phyloP scores from a whole-genome alignment of 495 filamentous ascomycete species.

The Geoglossum glabrum region DNA sequence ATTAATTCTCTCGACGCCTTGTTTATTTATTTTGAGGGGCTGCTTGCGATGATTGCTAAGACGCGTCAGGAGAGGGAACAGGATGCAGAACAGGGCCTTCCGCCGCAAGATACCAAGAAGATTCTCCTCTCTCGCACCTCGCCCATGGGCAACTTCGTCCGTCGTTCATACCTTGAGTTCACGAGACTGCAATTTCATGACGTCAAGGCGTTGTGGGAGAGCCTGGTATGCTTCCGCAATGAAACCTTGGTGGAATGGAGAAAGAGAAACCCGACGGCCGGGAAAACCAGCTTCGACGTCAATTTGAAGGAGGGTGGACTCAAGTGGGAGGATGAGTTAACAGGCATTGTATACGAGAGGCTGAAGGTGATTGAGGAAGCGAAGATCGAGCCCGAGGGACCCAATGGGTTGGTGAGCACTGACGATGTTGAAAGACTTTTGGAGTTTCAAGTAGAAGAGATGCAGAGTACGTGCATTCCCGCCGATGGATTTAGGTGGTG shows the following conservation, averaged over 20 bases:
- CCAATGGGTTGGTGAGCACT: slow-evolving; percentile 32
- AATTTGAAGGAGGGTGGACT: slow-evolving; percentile 31
- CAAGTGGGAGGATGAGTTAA: slow-evolving; percentile 28
- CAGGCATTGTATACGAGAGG: slow-evolving; percentile 41
- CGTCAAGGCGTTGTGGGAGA: slow-evolving; percentile 53
- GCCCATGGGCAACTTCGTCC: slow-evolving; percentile 67
- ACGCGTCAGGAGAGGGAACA: slow-evolving; percentile 33
- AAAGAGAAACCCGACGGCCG: slow-evolving; percentile 33
- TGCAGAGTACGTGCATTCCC: slow-evolving; percentile 46
- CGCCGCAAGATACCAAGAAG: slow-evolving; percentile 9
- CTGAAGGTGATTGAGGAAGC: slow-evolving; percentile 24
- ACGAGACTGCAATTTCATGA: slow-evolving; percentile 60
- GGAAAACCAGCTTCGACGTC: slow-evolving; percentile 3
- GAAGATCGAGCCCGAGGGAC: neutral
- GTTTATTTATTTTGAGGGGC: slow-evolving; percentile 40
- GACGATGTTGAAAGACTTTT: slow-evolving; percentile 71
- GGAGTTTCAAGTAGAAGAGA: slow-evolving; percentile 69
- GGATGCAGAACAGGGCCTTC: slow-evolving; percentile 30
- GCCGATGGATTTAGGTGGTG: neutral
- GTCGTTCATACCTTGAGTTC: slow-evolving; percentile 61
- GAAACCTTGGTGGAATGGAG: slow-evolving; percentile 53
- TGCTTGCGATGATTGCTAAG: slow-evolving; percentile 37
- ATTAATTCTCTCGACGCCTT: slow-evolving; percentile 64
- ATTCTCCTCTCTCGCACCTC: slow-evolving; percentile 35
- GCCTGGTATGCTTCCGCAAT: slow-evolving; percentile 57